Conservation (phyloP, 1,284 basidiomycete genomes). For the Ustilago curta region DNA sequence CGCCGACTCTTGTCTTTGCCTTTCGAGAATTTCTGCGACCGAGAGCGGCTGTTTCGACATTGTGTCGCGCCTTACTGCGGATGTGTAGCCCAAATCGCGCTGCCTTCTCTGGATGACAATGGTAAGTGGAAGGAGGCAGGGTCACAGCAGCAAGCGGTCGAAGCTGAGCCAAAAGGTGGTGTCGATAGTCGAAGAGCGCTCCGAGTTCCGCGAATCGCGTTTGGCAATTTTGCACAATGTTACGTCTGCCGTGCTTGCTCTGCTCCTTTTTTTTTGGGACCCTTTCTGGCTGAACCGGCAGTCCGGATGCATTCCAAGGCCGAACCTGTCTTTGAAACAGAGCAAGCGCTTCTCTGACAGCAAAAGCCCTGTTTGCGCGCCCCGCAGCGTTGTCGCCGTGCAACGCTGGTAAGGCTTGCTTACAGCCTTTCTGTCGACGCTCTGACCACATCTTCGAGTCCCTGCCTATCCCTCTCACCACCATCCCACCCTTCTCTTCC, state of each 20-base stretch:
- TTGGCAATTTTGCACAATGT: neutral
- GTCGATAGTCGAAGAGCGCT: constrained; percentile 5
- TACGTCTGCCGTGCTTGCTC: neutral
- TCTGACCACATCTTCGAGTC: no score
- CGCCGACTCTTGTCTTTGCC: constrained; percentile 47
- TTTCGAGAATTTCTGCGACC: constrained; percentile 57
- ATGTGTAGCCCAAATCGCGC: neutral
- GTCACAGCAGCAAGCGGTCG: neutral
- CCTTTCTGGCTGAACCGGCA: neutral
- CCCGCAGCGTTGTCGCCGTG: no score
- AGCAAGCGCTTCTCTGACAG: constrained; percentile 2
- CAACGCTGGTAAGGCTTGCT: neutral
- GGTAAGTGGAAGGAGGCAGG: neutral
- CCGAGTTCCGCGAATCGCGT: constrained; percentile 6
- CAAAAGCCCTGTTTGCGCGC: constrained; percentile 1
- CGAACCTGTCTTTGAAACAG: constrained; percentile 2
- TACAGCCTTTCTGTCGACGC: neutral
- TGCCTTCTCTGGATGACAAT: neutral
- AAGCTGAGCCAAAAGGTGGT: constrained; percentile 1
- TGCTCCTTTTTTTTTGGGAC: neutral
- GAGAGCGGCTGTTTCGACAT: constrained; percentile 56
- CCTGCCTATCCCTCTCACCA: neutral
- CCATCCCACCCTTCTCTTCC: neutral
- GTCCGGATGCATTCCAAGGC: constrained; percentile 10
- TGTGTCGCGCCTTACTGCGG: neutral